These are phyloP conservation scores for Pythium apleroticum DNA, from an alignment of 352 stramenopile genomes.

Conservation along the genomic window DNA sequence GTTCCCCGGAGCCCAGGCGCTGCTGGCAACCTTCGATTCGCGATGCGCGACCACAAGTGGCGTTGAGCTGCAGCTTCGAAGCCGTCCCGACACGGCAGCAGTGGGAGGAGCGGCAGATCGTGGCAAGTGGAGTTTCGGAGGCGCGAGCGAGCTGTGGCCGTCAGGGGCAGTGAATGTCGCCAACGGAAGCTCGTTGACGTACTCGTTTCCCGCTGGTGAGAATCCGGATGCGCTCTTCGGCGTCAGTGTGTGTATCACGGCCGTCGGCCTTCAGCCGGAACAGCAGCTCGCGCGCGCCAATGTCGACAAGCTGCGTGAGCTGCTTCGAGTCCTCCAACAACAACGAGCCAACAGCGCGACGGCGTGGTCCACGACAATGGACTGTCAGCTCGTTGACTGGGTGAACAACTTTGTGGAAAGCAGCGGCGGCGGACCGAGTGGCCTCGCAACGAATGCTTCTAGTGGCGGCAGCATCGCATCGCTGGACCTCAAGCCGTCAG, in stretches of 20 bases:
- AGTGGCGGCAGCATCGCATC: constrained; percentile 31
- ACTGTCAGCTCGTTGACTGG: constrained; percentile 86
- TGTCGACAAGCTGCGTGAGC: constrained; percentile 35
- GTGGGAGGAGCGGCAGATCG: background rate
- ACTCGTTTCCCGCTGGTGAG: constrained; percentile 53
- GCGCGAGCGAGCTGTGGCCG: constrained; percentile 41
- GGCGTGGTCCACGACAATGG: constrained; percentile 67
- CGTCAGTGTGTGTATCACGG: constrained; percentile 56
- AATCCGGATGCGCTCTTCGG: constrained; percentile 60
- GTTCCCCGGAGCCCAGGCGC: constrained; percentile 53
- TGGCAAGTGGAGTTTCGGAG: constrained; percentile 16
- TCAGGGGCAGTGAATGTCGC: constrained; percentile 49
- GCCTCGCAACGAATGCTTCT: background rate
- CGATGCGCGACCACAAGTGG: constrained; percentile 45
- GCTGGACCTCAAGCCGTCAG: constrained; percentile 62
- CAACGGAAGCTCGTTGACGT: constrained; percentile 56
- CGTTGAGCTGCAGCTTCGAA: constrained; percentile 23
- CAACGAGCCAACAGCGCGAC: constrained; percentile 2
- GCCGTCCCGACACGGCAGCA: background rate
- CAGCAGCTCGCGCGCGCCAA: constrained; percentile 59
- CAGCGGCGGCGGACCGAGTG: constrained; percentile 19
- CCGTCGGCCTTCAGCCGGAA: constrained; percentile 57
- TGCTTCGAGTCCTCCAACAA: constrained; percentile 27
- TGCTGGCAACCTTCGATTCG: constrained; percentile 68
- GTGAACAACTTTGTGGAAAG: constrained; percentile 80